Evolutionary conservation across 129 eudicot species (phyloP).

Genomic region (Lactuca saligna): DNA sequence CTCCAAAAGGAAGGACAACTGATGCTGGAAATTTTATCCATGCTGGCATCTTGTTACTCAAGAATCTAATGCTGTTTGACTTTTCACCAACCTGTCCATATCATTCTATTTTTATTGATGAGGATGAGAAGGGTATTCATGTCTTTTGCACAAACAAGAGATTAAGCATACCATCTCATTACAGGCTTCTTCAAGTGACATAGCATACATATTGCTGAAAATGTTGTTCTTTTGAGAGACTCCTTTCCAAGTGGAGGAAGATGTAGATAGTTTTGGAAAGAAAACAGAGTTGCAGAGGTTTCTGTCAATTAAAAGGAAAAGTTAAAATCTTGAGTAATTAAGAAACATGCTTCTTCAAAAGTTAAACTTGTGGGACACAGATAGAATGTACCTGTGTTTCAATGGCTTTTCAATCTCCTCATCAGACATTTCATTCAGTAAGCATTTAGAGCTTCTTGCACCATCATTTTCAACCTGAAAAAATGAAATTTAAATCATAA

Average conservation of each 20-base stretch:
- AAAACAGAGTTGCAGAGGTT: constrained; percentile 34
- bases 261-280: constrained; percentile 29
- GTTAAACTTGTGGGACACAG: neutral
- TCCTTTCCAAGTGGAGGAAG: constrained; percentile 40
- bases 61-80: constrained; percentile 47
- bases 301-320: constrained; percentile 26
- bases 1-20: constrained; percentile 49
- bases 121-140: neutral
- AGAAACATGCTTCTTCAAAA: neutral
- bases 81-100: constrained; percentile 50
- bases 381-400: constrained; percentile 36
- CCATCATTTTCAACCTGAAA: constrained; percentile 35
- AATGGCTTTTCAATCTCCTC: constrained; percentile 36
- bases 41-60: constrained; percentile 39
- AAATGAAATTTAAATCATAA: constrained; percentile 2
- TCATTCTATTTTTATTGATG: too few relatives aligned
- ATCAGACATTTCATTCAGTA: constrained; percentile 40
- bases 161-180: constrained; percentile 42
- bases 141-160: neutral
- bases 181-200: constrained; percentile 41
- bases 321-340: constrained; percentile 1
- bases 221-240: constrained; percentile 29
- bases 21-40: constrained; percentile 52
- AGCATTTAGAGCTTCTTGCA: constrained; percentile 36
- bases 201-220: constrained; percentile 40